Percentiles rank a stretch among this genome's conserved stretches.
Conservation (phyloP, 2,329 filamentous ascomycete genomes). For the Aspergillus udagawae region DNA sequence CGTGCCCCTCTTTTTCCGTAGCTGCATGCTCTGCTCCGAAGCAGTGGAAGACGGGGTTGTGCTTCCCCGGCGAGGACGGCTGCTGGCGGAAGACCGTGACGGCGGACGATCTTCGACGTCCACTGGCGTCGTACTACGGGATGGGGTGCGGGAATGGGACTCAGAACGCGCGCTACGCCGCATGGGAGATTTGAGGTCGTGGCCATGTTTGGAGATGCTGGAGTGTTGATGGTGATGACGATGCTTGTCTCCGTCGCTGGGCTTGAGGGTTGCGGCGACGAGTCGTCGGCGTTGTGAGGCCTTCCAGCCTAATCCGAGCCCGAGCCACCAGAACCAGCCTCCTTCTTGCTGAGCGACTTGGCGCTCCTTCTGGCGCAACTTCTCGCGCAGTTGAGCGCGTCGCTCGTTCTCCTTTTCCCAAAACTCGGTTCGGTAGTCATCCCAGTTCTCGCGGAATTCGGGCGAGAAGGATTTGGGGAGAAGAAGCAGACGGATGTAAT, state of each 20-base stretch:
- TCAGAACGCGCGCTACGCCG: constrained; percentile 35
- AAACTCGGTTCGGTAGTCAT: constrained; percentile 87
- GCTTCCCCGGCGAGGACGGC: constrained; percentile 34
- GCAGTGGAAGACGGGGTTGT: constrained; percentile 23
- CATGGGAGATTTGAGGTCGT: constrained; percentile 26
- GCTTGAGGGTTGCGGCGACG: constrained; percentile 24
- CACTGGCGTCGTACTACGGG: constrained; percentile 39
- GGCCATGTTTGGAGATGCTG: constrained; percentile 23
- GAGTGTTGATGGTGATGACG: constrained; percentile 28
- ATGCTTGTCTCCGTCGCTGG: constrained; percentile 26
- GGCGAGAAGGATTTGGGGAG: constrained; percentile 93
- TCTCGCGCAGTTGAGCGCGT: constrained; percentile 66
- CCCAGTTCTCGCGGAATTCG: constrained; percentile 95
- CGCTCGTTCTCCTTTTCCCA: constrained; percentile 97
- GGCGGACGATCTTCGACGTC: constrained; percentile 37
- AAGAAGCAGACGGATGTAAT: constrained; percentile 85
- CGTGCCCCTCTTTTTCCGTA: constrained; percentile 30
- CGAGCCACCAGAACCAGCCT: constrained; percentile 82
- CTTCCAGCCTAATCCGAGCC: constrained; percentile 60
- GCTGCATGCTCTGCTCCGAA: constrained; percentile 27
- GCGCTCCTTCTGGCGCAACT: constrained; percentile 65
- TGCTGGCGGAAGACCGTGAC: constrained; percentile 27
- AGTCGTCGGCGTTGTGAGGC: constrained; percentile 28
- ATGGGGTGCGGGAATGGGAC: constrained; percentile 40
- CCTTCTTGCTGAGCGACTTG: constrained; percentile 65